Base-by-base conservation (phyloP, 192 early-diverging fungal genomes). In the Backusella westeae region DNA sequence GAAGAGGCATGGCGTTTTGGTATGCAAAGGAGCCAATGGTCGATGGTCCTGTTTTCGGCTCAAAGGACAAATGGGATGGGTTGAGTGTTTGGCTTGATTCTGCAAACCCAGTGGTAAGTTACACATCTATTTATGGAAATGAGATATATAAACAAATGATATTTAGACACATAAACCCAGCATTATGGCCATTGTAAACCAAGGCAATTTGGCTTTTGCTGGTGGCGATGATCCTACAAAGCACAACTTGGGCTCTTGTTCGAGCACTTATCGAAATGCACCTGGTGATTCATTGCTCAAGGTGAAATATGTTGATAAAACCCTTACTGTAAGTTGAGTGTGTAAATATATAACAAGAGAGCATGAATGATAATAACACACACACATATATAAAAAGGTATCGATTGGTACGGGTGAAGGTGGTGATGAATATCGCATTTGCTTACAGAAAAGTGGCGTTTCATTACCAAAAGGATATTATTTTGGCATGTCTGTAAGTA, bases 1-100 rank as follows among this genome's bases (percentile, higher is more conserved):
- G 92, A 29, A 85, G 90, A 34, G 94, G 94, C 0, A 69, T 96
- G 6, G 94, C 92, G 26, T 89, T 96, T 67, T 96, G 94, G 94
- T 96, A 96, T 76, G 88, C 91, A 0, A 82, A 90, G 69, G 90
- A 90, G 15, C 63, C 78, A 9, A 69, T 73, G 49, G 67, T 81
- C 8, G 80, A 78, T n/a, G 94, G 93, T 1, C 87, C 88, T 21
- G 79, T 93, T n/a, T 90, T 88, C 84, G 92, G 92, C 9, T 86
- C 73, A 56, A 82, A 86, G 72, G 92, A 95, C 80, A 77, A 85
- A 21, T 95, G 89, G 88, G 75, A 87, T 29, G 93, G 92, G 10
- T n/a, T 94, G 36, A 92, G 86, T 15, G 69, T 95, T 49, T 86
- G 90, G 69, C 88, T 94, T 78, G 91, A 94, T 74, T 89, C 91